phyloP scores from a whole-genome alignment of 2,329 filamentous ascomycete genomes.

The Dactylella cylindrospora region DNA sequence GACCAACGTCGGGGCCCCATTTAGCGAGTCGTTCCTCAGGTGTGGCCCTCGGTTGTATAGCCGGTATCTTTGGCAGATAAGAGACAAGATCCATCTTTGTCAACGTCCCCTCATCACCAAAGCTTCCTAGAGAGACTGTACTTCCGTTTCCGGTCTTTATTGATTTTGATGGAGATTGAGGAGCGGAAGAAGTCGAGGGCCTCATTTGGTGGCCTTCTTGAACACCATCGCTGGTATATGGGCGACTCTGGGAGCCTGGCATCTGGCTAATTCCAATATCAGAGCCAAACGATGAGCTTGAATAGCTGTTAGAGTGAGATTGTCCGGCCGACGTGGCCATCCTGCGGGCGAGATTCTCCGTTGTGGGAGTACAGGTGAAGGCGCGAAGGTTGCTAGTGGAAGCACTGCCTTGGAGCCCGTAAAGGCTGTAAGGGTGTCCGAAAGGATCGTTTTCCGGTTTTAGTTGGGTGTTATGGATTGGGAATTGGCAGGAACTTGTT shows the following conservation, averaged over 20 bases:
- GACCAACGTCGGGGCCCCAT: slow-evolving; percentile 23
- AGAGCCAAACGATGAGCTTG: slow-evolving; percentile 5
- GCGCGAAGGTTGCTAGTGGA: slow-evolving; percentile 13
- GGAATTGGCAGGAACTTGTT: slow-evolving; percentile 6
- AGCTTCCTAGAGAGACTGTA: slow-evolving; percentile 2
- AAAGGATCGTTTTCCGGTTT: slow-evolving; percentile 3
- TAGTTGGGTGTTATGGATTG: not conserved
- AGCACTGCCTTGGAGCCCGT: not conserved
- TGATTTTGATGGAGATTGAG: not conserved
- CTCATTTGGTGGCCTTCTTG: not conserved
- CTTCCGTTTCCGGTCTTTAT: slow-evolving; percentile 4
- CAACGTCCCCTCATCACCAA: slow-evolving; percentile 8
- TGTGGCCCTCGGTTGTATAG: slow-evolving; percentile 7
- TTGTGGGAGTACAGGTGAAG: slow-evolving; percentile 33
- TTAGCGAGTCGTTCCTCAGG: slow-evolving; percentile 28
- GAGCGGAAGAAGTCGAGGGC: not conserved
- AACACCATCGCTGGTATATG: slow-evolving; percentile 10
- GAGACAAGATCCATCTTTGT: slow-evolving; percentile 20
- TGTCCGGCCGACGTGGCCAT: slow-evolving; percentile 10
- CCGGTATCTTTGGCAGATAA: slow-evolving; percentile 31
- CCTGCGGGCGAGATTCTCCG: slow-evolving; percentile 31
- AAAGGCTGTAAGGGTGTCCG: not conserved
- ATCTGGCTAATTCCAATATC: slow-evolving; percentile 3
- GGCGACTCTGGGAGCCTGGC: not conserved
- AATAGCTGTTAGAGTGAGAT: slow-evolving; percentile 1